Conservation (phyloP, 1,284 basidiomycete genomes). For the Irpex lacteus region DNA sequence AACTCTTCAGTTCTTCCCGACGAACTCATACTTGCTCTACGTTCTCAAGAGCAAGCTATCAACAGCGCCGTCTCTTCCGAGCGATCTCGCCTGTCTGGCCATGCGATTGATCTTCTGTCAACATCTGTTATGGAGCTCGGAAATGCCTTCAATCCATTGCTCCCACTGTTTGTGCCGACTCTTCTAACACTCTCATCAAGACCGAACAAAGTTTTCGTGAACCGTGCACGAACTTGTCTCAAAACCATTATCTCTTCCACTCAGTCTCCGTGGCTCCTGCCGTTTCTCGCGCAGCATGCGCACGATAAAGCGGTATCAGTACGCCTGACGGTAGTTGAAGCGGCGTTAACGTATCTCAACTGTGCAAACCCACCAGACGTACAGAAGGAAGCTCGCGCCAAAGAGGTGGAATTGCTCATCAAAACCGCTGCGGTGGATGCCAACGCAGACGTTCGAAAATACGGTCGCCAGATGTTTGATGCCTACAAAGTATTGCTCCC, state of each 20-base stretch:
- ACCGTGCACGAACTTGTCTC: slow-evolving; percentile 62
- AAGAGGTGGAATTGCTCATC: slow-evolving; percentile 71
- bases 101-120: slow-evolving; percentile 64
- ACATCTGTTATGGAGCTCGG: slow-evolving; percentile 57
- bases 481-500: slow-evolving; percentile 74
- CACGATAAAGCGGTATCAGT: slow-evolving; percentile 71
- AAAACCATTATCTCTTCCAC: slow-evolving; percentile 64
- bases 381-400: slow-evolving; percentile 60
- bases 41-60: slow-evolving; percentile 55
- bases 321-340: slow-evolving; percentile 63
- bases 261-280: slow-evolving; percentile 65
- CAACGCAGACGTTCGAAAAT: slow-evolving; percentile 72
- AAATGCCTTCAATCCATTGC: slow-evolving; percentile 63
- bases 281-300: slow-evolving; percentile 57
- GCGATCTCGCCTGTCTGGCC: slow-evolving; percentile 72
- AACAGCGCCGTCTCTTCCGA: slow-evolving; percentile 70
- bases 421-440: slow-evolving; percentile 67
- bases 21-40: slow-evolving; percentile 54
- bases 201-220: slow-evolving; percentile 80
- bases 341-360: slow-evolving; percentile 63
- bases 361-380: slow-evolving; percentile 74
- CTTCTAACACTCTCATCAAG: slow-evolving; percentile 68
- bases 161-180: slow-evolving; percentile 66
- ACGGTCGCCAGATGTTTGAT: slow-evolving; percentile 69
- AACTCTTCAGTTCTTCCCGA: slow-evolving; percentile 54